Evolutionary conservation across 495 filamentous ascomycete species (phyloP), one percentile per base, ranked within the genome.

Genomic region (Neurospora sp.): DNA sequence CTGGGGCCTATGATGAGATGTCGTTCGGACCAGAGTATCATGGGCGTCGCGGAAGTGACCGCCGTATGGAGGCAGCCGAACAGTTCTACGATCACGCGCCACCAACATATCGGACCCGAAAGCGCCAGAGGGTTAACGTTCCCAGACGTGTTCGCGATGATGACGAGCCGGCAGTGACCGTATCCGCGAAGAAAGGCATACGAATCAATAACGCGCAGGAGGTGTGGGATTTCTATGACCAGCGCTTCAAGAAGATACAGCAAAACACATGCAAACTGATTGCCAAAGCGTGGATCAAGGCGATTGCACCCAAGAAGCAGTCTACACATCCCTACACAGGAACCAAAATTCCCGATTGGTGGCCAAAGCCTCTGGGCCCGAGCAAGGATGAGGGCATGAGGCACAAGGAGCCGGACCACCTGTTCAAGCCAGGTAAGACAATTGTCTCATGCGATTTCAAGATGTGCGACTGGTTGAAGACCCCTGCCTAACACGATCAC

Each of bases 351-450:
- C 94, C 94, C 12, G 84, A 84, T 20, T 97, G 93, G 92, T 98
- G 94, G 94, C 93, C 93, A 0, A 83, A 85, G 22, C 86, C 88
- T 10, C 83, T 79, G 76, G 84, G 83, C 1, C 70, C 82, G 1
- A 76, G 75, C 17, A 75, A 77, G 70, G 76, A 80, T 9, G 76
- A 82, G 9, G 77, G 70, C 71, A 80, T 87, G 20, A 84, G 88
- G 38, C 93, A 96, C 80, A 92, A 87, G 76, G 94, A 97, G 82
- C 94, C 94, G 0, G 93, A 97, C 75, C 94, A 98, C 79, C 75
- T 94, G 40, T 84, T 85, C 75, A 97, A 92, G 83, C 86, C 87
- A 73, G 89, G 93, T 96, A 81, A 27, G 22, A 22, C 59, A 37
- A 72, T n/a, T 17, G 20, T 39, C 74, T 74, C 45, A 72, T 70